Percentiles rank a stretch among this genome's conserved stretches.
These are phyloP conservation scores for Lithospermum erythrorhizon DNA, from an alignment of 257 asterid species.

Conservation along the genomic window DNA sequence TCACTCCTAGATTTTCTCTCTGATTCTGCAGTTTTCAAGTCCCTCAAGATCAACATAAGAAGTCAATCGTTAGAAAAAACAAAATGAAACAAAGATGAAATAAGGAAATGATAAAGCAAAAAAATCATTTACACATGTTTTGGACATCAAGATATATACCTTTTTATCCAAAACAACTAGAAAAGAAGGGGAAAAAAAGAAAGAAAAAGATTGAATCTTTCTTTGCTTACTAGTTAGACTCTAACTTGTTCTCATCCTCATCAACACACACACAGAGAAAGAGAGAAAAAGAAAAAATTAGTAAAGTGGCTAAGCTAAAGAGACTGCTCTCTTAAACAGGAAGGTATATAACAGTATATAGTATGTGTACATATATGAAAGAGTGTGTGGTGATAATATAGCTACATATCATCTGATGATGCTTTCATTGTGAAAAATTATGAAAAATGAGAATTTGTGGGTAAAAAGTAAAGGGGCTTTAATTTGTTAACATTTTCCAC, in stretches of 20 bases:
- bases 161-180: slow-evolving; percentile 13
- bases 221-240: slow-evolving; percentile 2
- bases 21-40: background rate
- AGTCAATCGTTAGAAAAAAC: slow-evolving; percentile 1
- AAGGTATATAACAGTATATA: background rate
- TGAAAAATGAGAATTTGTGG: slow-evolving; percentile 5
- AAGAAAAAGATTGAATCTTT: slow-evolving; percentile 26
- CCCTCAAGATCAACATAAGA: slow-evolving; percentile 9
- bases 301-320: background rate
- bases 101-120: slow-evolving; percentile 10
- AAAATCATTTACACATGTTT: slow-evolving; percentile 12
- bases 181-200: slow-evolving; percentile 12
- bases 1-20: slow-evolving; percentile 4
- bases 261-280: background rate
- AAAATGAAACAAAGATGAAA: slow-evolving; percentile 7
- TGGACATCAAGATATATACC: slow-evolving; percentile 1
- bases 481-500: slow-evolving; percentile 17
- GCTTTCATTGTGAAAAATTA: background rate
- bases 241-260: slow-evolving; percentile 14
- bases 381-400: slow-evolving; percentile 2
- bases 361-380: slow-evolving; percentile 1
- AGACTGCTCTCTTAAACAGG: background rate
- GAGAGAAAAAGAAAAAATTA: background rate
- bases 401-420: background rate
- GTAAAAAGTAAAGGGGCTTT: slow-evolving; percentile 10